Percentiles rank a stretch among this genome's conserved stretches.
Conservation (phyloP, 1,139 yeast species). For the Magnusiomyces tetraspermus region DNA sequence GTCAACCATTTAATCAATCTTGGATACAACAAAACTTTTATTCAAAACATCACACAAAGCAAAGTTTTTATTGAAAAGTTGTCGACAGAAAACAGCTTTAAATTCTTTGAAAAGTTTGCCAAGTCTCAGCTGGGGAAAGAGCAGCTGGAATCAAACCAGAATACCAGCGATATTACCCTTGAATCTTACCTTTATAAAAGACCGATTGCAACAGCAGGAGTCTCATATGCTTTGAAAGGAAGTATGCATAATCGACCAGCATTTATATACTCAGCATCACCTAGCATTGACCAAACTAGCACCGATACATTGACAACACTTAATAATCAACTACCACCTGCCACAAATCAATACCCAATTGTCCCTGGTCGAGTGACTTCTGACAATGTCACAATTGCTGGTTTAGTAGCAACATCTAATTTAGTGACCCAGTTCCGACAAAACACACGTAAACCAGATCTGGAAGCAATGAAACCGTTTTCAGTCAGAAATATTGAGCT, state of each 20-base stretch:
- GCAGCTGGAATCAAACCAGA: neutral
- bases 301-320: neutral
- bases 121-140: neutral
- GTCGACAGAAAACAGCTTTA: neutral
- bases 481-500: slow-evolving; percentile 7
- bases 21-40: neutral
- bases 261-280: neutral
- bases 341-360: slow-evolving; percentile 3
- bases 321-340: slow-evolving; percentile 1
- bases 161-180: neutral
- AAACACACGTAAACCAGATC: slow-evolving; percentile 1
- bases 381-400: slow-evolving; percentile 16
- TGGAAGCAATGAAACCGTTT: slow-evolving; percentile 10
- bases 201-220: slow-evolving; percentile 21
- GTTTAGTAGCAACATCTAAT: slow-evolving; percentile 15
- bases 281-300: too few relatives aligned
- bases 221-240: slow-evolving; percentile 20
- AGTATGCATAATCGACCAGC: slow-evolving; percentile 16
- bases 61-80: neutral
- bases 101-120: neutral
- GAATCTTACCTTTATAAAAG: neutral
- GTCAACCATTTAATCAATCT: neutral
- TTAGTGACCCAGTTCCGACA: slow-evolving; percentile 2
- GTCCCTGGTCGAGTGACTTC: slow-evolving; percentile 17
- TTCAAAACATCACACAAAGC: neutral